phyloP scores from a whole-genome alignment of 169 alveolate species.

The Cyclospora cayetanensis region DNA sequence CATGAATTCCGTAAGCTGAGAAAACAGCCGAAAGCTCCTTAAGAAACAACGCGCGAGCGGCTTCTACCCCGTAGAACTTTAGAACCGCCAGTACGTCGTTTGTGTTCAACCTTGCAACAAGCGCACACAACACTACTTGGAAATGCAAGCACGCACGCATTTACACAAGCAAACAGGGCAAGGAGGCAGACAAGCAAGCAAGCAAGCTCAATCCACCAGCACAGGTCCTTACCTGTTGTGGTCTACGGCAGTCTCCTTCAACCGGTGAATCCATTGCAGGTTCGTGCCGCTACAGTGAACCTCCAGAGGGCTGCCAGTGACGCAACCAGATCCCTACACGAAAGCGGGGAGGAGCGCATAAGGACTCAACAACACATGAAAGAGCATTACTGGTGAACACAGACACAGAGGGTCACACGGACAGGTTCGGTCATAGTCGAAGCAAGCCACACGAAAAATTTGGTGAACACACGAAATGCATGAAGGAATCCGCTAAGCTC shows the following conservation, averaged over 20 bases:
- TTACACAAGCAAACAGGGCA: not conserved
- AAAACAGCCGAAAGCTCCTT: constrained; percentile 95
- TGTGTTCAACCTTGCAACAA: constrained; percentile 80
- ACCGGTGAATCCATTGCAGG: constrained; percentile 62
- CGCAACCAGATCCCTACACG: not conserved
- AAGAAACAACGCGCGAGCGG: constrained; percentile 96
- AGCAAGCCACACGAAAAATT: no score
- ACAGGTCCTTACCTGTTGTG: not conserved
- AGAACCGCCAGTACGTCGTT: constrained; percentile 95
- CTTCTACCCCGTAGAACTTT: constrained; percentile 98
- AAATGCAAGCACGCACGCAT: not conserved
- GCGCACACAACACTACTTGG: not conserved
- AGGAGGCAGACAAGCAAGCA: not conserved
- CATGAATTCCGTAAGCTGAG: constrained; percentile 96
- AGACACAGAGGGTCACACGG: no score
- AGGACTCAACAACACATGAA: no score
- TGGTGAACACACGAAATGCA: no score
- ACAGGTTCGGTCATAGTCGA: no score
- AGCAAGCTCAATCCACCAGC: not conserved
- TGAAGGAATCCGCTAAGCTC: no score
- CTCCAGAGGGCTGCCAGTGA: constrained; percentile 62
- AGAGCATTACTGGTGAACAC: no score
- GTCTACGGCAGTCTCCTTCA: constrained; percentile 64
- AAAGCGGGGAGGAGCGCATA: no score
- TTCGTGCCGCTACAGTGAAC: constrained; percentile 85